Conservation (phyloP, 768 basidiomycete genomes). For the Calocybe indica region DNA sequence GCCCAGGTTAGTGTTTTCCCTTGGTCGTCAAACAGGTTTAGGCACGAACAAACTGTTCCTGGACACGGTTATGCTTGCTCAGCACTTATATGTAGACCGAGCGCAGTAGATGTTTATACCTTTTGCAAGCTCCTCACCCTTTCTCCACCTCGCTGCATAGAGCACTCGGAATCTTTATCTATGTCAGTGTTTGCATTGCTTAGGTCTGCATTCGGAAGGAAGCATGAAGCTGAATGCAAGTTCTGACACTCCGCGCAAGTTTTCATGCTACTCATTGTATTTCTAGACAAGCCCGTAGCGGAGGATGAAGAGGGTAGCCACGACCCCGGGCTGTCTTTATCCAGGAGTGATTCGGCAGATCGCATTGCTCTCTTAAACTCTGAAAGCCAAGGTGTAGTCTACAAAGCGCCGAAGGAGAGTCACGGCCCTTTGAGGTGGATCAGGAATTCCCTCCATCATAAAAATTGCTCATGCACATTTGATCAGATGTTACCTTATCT, state of each 20-base stretch:
- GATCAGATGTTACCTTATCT: constrained; percentile 45
- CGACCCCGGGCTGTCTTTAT: constrained; percentile 12
- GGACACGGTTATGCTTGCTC: too few species aligned
- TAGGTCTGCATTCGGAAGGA: constrained; percentile 44
- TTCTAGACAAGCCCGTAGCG: constrained; percentile 35
- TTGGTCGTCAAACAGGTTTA: too few species aligned
- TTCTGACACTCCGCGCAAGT: background rate
- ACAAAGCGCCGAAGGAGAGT: constrained; percentile 23
- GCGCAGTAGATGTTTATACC: too few species aligned
- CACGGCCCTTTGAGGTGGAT: constrained; percentile 25
- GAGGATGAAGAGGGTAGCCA: constrained; percentile 35
- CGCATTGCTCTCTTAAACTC: constrained; percentile 26
- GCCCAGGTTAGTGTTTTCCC: too few species aligned
- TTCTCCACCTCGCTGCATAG: too few species aligned
- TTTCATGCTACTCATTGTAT: background rate
- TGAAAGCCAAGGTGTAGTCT: constrained; percentile 18
- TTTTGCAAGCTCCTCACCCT: too few species aligned
- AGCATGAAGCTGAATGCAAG: constrained; percentile 41
- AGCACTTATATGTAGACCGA: too few species aligned
- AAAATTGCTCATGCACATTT: background rate
- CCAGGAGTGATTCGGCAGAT: constrained; percentile 21
- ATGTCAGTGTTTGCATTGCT: constrained; percentile 34
- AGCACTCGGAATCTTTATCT: constrained; percentile 19
- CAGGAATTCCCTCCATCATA: background rate
- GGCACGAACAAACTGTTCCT: too few species aligned